Evolutionary conservation across 306 rosid genomes (phyloP).

Genomic region (Glycine latifolia): DNA sequence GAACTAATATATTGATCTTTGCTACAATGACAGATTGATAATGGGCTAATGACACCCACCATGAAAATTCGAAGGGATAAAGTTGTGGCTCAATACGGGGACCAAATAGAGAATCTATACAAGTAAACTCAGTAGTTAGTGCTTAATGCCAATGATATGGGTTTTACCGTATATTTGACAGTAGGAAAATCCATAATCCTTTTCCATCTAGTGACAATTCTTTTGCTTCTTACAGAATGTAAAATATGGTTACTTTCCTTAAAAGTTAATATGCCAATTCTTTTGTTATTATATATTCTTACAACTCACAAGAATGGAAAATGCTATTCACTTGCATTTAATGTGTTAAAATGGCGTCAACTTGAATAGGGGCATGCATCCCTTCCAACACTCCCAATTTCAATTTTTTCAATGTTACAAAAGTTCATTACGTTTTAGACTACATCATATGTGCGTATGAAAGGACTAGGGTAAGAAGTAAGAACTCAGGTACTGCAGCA

Average conservation of each 20-base stretch:
- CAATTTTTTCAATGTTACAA: too few relatives aligned
- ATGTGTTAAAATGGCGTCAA: too few relatives aligned
- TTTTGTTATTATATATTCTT: neutral
- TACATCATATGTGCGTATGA: too few relatives aligned
- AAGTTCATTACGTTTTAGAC: too few relatives aligned
- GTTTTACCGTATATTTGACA: neutral
- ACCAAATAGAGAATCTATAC: slow-evolving; percentile 78
- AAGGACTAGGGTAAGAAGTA: too few relatives aligned
- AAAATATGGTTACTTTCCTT: neutral
- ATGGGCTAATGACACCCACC: slow-evolving; percentile 90
- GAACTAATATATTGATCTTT: slow-evolving; percentile 38
- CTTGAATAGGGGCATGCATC: too few relatives aligned
- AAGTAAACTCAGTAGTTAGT: slow-evolving; percentile 42
- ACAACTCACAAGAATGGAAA: too few relatives aligned
- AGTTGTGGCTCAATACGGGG: slow-evolving; percentile 62
- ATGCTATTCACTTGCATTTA: too few relatives aligned
- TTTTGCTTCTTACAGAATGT: slow-evolving; percentile 11
- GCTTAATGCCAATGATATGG: neutral
- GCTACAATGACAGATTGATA: slow-evolving; percentile 71
- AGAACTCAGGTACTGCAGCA: too few relatives aligned
- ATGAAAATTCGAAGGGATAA: slow-evolving; percentile 88
- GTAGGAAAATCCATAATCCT: neutral
- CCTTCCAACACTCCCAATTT: too few relatives aligned
- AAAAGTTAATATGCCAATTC: neutral
- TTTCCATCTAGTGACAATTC: neutral